A percentile compares a stretch with the other conserved stretches of the same genome.
These are phyloP conservation scores for Mycena leptocephala DNA, from an alignment of 768 basidiomycete genomes.

Conservation along the genomic window DNA sequence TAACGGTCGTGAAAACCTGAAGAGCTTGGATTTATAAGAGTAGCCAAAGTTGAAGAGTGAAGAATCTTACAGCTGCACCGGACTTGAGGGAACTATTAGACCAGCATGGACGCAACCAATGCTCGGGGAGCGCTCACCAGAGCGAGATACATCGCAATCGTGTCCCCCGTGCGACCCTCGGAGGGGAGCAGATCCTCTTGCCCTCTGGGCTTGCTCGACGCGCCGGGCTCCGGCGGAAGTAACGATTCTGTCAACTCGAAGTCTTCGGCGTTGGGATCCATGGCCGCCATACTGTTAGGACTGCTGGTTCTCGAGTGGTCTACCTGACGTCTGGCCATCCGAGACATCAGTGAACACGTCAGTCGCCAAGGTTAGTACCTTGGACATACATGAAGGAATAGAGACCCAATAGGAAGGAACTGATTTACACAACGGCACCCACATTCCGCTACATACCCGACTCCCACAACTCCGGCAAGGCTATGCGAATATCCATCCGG, in stretches of 20 bases:
- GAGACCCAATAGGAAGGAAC: background rate
- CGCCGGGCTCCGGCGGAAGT: conserved; percentile 37
- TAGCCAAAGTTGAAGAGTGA: background rate
- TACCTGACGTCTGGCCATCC: background rate
- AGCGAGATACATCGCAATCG: conserved; percentile 50
- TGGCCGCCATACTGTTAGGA: background rate
- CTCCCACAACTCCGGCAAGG: background rate
- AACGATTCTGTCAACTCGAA: conserved; percentile 43
- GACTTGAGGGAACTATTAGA: conserved; percentile 14
- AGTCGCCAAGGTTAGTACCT: background rate
- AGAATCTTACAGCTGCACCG: conserved; percentile 18
- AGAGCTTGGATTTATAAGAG: background rate
- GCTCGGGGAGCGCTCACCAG: conserved; percentile 53
- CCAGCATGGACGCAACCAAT: background rate
- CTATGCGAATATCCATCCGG: background rate
- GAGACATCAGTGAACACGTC: conserved; percentile 28
- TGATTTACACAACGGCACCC: background rate
- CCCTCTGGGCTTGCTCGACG: conserved; percentile 36
- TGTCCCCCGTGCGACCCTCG: conserved; percentile 61
- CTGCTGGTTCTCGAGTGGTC: conserved; percentile 12
- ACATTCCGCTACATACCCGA: background rate
- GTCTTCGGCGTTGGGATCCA: conserved; percentile 39
- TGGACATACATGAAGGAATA: background rate
- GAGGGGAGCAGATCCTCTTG: conserved; percentile 51
- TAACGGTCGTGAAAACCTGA: conserved; percentile 58